Conservation (phyloP, 2,329 filamentous ascomycete genomes). For the Beauveria pseudobassiana region DNA sequence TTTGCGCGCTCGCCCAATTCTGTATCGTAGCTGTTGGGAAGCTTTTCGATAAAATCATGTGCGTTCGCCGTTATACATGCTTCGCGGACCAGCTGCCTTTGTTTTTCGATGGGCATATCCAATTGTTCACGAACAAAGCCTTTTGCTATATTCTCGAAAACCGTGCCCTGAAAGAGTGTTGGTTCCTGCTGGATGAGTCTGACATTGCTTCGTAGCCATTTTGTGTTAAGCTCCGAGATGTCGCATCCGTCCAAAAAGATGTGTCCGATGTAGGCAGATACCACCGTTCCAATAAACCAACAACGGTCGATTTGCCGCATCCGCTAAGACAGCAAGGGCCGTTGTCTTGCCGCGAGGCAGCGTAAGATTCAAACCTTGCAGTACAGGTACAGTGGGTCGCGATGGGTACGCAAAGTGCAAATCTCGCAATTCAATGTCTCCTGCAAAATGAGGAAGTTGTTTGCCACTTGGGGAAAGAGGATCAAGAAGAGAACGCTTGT, state of each 20-base stretch:
- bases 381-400: conserved; percentile 47
- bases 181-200: conserved; percentile 30
- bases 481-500: neutral
- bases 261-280: conserved; percentile 38
- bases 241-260: conserved; percentile 29
- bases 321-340: conserved; percentile 60
- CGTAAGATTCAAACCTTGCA: conserved; percentile 44
- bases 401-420: conserved; percentile 60
- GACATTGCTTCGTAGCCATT: conserved; percentile 18
- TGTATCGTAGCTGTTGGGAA: conserved; percentile 46
- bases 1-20: conserved; percentile 52
- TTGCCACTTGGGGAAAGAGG: neutral
- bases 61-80: conserved; percentile 39
- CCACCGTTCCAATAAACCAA: conserved; percentile 59
- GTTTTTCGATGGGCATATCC: conserved; percentile 23
- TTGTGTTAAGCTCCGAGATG: conserved; percentile 23
- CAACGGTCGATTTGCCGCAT: conserved; percentile 61
- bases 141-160: conserved; percentile 44
- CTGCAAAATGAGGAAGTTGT: neutral
- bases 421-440: conserved; percentile 34
- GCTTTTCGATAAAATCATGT: conserved; percentile 37
- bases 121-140: conserved; percentile 32
- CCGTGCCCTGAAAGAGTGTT: conserved; percentile 31
- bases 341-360: conserved; percentile 54
- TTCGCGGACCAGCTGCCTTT: conserved; percentile 28